Evolutionary conservation across 495 filamentous ascomycete species (phyloP), one percentile per base, ranked within the genome.

Genomic region (Neurospora cerealis): DNA sequence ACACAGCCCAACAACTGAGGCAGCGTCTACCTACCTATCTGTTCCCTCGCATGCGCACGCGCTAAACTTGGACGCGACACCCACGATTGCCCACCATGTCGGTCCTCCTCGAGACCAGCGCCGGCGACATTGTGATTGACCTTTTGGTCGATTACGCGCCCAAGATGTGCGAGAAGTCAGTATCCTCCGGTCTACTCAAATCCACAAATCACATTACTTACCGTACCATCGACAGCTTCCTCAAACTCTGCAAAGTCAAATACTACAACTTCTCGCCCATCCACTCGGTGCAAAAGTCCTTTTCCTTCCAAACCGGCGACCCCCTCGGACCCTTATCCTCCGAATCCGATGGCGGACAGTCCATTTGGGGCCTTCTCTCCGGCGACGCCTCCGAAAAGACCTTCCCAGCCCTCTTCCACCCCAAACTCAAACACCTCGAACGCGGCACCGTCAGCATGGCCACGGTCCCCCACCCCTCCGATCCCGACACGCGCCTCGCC

Each of bases 181-280:
- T 86, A 54, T 1, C 0, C 42, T 40, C 44, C 69, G 21, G 19
- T 38, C 66, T 28, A 21, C 8, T 13, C 36, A 32, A 75, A 73
- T 66, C 78, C 48, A 74, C 21, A 0, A 28, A 0, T 1, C 11
- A 28, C 21, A 15, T 74, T 74, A 86, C 88, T 91, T 86, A 92
- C 72, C 7, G 82, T 84, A 78, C 66, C 75, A 73, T 73, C 70
- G 81, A 48, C 86, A 97, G 94, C 87, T 97, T 98, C 83, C 85
- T 98, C 34, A 98, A 98, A 89, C 92, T 98, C 77, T 98, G 95
- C 88, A 97, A 97, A 81, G 85, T 93, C 82, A 98, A 97, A 85
- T 98, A 97, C 83, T 98, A 97, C 89, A 98, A 98, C 85, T 98
- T 94, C 80, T 91, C 94, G 38, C 95, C 95, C 42, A 83, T 97